Base-by-base conservation (phyloP, 2,329 filamentous ascomycete species). In the Colletotrichum caudatum region DNA sequence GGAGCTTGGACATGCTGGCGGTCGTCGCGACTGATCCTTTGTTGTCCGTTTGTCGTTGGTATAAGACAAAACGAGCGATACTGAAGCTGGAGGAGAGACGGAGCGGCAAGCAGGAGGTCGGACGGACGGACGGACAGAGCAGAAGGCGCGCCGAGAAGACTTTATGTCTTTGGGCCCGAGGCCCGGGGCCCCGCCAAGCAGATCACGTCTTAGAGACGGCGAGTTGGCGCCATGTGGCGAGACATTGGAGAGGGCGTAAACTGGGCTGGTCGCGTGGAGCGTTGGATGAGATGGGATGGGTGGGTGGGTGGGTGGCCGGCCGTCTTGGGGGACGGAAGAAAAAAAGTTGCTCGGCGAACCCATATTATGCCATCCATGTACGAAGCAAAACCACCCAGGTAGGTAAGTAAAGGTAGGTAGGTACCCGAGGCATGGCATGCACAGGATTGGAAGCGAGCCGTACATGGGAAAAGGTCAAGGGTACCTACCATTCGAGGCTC, bases 151-250 rank as follows among this genome's bases (percentile, higher is more conserved):
- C 9, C 23, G 46, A 37, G 65, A 69, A 69, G 69, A 26, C 26
- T 51, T 72, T 72, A 72, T 69, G 69, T 72, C 69, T 72, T 20
- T 46, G 23, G 46, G 5, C 5, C 1, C 23, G 56, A 16, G 41
- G 65, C 59, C 1, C 23, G 56, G n/a, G 41, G 65, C 59, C 65
- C 69, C 69, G 69, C 65, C 69, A 72, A 69, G 65, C 46, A 57
- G 54, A 72, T 72, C 69, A 72, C 69, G 69, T 72, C 69, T 72
- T 69, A 18, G 26, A 54, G 60, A 64, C 29, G 64, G 53, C 53
- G 65, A 64, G 26, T 60, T 64, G 65, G 69, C 69, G 39, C 65
- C 65, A 72, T 69, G 59, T 69, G 69, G 69, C 69, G 69, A 69
- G 69, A 64, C 41, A 46, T 35, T 53, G 29, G 26, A 35, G 35